A percentile compares a stretch with the other conserved stretches of the same genome.
These are phyloP conservation scores for Talaromyces sp. DNA, from an alignment of 2,329 filamentous ascomycete species.

Conservation along the genomic window DNA sequence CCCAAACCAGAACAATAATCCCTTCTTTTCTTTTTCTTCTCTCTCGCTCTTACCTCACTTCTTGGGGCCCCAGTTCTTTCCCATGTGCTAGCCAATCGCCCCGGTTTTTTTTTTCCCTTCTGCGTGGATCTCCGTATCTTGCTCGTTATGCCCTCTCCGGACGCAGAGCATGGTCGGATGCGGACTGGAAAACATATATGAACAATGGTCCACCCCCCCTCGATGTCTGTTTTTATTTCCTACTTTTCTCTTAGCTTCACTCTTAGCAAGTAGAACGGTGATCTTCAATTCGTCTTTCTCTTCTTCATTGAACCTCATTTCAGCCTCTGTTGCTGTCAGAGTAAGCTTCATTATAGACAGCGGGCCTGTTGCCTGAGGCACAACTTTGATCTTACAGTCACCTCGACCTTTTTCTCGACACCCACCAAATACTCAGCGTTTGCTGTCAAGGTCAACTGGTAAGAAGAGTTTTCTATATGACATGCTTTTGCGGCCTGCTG, in stretches of 20 bases:
- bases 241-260: background rate
- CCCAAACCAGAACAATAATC: constrained; percentile 4
- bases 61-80: constrained; percentile 13
- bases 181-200: constrained; percentile 17
- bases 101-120: constrained; percentile 12
- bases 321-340: constrained; percentile 1
- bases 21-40: constrained; percentile 4
- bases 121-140: background rate
- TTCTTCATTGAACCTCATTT: background rate
- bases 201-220: constrained; percentile 8
- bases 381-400: background rate
- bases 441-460: constrained; percentile 3
- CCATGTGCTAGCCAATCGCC: constrained; percentile 17
- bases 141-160: constrained; percentile 7
- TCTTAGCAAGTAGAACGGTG: background rate
- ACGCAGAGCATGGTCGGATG: constrained; percentile 15
- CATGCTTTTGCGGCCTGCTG: background rate
- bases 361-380: constrained; percentile 17
- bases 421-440: background rate
- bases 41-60: background rate
- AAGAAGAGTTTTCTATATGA: background rate
- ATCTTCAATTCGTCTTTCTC: background rate
- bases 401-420: background rate
- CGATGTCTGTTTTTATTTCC: background rate
- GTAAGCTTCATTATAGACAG: constrained; percentile 9